These are phyloP conservation scores for Aureobasidium sp. DNA, from an alignment of 2,329 filamentous ascomycete genomes.

Conservation along the genomic window DNA sequence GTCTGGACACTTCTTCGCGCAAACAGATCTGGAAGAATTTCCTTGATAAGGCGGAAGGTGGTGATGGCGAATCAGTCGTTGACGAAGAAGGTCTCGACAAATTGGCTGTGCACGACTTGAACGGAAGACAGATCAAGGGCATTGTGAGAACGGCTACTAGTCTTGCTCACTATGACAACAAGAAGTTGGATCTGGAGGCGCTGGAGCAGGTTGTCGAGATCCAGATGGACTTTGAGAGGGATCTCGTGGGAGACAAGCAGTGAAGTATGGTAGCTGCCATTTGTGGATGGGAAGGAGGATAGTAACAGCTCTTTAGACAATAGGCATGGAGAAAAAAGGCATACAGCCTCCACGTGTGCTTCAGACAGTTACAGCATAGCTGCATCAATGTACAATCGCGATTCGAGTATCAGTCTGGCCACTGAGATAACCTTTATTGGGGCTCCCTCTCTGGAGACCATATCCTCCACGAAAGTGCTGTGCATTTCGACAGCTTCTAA, in stretches of 20 bases:
- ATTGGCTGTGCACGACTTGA: background rate
- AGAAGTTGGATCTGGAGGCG: background rate
- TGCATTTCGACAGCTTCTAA: too few relatives aligned
- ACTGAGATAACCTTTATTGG: too few relatives aligned
- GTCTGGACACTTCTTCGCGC: background rate
- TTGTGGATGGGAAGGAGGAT: too few relatives aligned
- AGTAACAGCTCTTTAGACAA: too few relatives aligned
- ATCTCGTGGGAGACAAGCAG: background rate
- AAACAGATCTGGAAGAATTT: conserved; percentile 10
- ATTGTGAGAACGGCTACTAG: conserved; percentile 1
- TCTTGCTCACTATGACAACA: conserved; percentile 2
- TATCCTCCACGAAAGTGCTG: too few relatives aligned
- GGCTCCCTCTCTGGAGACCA: too few relatives aligned
- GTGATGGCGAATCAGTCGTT: too few relatives aligned
- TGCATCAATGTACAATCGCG: too few relatives aligned
- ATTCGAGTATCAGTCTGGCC: too few relatives aligned
- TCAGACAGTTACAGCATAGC: too few relatives aligned
- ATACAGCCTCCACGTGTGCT: too few relatives aligned
- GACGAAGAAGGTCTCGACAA: background rate
- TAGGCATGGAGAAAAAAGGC: too few relatives aligned
- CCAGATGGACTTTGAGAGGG: conserved; percentile 9
- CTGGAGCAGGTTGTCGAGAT: conserved; percentile 7
- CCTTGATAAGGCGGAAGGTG: background rate
- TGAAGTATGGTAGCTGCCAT: background rate
- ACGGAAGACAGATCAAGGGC: conserved; percentile 7